Evolutionary conservation across 805 yeast genomes (phyloP), one percentile per base, ranked within the genome.

Genomic region (Ogataea degrootiae): DNA sequence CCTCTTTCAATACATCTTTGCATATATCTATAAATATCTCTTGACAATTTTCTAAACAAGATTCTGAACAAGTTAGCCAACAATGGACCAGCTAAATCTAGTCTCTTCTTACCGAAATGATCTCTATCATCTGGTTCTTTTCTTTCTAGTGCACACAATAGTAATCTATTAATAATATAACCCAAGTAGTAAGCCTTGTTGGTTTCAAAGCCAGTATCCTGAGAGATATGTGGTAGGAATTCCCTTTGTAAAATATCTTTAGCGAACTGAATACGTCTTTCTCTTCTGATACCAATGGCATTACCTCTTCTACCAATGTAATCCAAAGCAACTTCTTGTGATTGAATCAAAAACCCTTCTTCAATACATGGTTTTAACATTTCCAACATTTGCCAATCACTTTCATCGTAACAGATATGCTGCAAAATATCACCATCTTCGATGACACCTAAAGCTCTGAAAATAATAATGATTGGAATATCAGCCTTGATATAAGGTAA

Each of bases 341-440:
- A 97, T 73, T 94, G 99, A 56, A 94, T 91, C 45, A 94, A 94
- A 69, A 94, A 95, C 45, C 97, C 99, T 73, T 95, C 99, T 69
- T 94, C 99, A 52, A 94, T 96, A 79, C 98, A 94, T 6, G 99
- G 99, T 68, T 94, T 95, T 63, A 94, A 77, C 94, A 94, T 89
- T 71, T 94, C 99, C 68, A 94, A 79, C 99, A 94, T 94, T 71
- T 94, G 99, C 97, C 98, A 92, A 73, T 94, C 99, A 57, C 85
- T 87, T 51, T 89, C 90, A 69, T 94, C 99, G 69, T 92, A 94
- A 73, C 99, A 94, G 50, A 94, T 94, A 69, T 94, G 99, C 70
- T 94, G 97, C 63, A 94, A 75, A 62, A 94, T 94, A 72, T 94
- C 99, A 67, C 99, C 99, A 73, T 94, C 99, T 37, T 98, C 98